Conservation (phyloP, 805 yeast species). For the Isabelozyma gotoi region DNA sequence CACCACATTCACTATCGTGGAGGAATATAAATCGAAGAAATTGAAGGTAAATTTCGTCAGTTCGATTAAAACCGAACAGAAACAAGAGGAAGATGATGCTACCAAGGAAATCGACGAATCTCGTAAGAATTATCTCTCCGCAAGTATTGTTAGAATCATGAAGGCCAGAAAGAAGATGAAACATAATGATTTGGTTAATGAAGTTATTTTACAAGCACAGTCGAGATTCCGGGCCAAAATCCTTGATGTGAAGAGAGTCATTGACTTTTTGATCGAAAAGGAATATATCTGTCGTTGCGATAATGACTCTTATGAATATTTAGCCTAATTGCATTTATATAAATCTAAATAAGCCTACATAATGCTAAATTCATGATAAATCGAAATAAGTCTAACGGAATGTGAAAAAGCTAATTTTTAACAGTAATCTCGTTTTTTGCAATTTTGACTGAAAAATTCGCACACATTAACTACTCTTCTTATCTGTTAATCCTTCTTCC, state of each 20-base stretch:
- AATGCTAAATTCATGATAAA: background rate
- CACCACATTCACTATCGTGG: constrained; percentile 67
- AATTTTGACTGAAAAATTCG: background rate
- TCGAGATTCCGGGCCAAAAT: constrained; percentile 82
- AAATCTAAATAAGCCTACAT: background rate
- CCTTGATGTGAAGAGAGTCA: constrained; percentile 82
- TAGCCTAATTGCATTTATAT: constrained; percentile 49
- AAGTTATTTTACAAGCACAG: constrained; percentile 82
- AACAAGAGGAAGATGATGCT: constrained; percentile 70
- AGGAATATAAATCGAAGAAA: constrained; percentile 82
- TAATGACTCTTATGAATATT: constrained; percentile 73
- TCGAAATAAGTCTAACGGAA: too few relatives aligned
- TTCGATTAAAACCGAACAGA: constrained; percentile 58
- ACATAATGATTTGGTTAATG: constrained; percentile 81
- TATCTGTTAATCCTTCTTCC: background rate
- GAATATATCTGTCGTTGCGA: constrained; percentile 80
- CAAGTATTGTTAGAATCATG: constrained; percentile 95
- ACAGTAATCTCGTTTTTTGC: background rate
- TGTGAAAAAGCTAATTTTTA: background rate
- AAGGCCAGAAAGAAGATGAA: constrained; percentile 81
- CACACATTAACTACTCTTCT: background rate
- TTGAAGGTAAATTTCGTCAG: constrained; percentile 76
- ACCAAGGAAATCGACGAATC: constrained; percentile 83
- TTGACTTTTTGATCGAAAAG: constrained; percentile 80
- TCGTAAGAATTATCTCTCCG: constrained; percentile 80